phyloP scores from a whole-genome alignment of 768 basidiomycete species.

The Suillus paluster region DNA sequence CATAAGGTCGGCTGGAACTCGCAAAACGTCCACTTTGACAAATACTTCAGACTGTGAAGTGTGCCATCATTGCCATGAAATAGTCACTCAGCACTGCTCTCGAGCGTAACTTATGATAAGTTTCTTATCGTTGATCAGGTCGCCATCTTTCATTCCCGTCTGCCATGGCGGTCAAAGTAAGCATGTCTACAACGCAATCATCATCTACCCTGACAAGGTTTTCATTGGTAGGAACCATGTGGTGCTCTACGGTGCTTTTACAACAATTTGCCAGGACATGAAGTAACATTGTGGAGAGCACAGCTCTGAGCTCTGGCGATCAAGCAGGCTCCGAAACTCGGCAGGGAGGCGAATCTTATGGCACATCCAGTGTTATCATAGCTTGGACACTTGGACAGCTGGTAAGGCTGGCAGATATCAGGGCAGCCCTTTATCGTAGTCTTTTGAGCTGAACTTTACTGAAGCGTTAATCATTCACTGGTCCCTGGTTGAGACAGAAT shows the following conservation, averaged over 20 bases:
- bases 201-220: background rate
- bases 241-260: background rate
- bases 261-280: background rate
- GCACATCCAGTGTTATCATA: background rate
- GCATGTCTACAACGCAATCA: background rate
- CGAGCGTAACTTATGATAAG: background rate
- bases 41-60: background rate
- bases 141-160: background rate
- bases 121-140: background rate
- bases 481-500: background rate
- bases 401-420: background rate
- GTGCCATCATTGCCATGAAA: background rate
- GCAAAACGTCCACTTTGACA: background rate
- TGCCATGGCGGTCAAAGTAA: slow-evolving; percentile 1
- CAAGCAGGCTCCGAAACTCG: background rate
- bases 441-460: too few relatives aligned
- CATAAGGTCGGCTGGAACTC: background rate
- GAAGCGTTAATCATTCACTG: background rate
- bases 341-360: background rate
- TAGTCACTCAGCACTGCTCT: background rate
- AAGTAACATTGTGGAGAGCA: background rate
- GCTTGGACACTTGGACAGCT: too few relatives aligned
- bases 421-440: background rate
- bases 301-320: slow-evolving; percentile 1
- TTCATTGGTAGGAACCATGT: background rate